These are phyloP conservation scores for Jaapia argillacea DNA, from an alignment of 768 basidiomycete species.

Conservation along the genomic window DNA sequence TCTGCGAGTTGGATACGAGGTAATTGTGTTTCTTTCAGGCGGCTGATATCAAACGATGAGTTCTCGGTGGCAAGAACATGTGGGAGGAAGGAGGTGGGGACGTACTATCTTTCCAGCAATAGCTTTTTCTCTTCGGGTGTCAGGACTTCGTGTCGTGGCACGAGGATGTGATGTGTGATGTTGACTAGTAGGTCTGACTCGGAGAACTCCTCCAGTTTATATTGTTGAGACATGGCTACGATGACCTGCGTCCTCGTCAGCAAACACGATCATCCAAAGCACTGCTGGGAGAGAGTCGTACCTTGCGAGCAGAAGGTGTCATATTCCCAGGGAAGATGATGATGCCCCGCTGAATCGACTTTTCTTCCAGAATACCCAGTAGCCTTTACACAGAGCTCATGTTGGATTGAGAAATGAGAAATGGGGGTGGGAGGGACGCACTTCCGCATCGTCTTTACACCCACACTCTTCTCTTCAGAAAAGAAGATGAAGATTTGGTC, in stretches of 20 bases:
- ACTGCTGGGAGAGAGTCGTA: slow-evolving; percentile 20
- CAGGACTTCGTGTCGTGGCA: slow-evolving; percentile 88
- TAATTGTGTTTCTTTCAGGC: slow-evolving; percentile 94
- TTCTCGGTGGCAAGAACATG: slow-evolving; percentile 3
- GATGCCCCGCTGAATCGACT: slow-evolving; percentile 82
- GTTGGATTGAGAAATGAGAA: not conserved
- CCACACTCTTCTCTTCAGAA: slow-evolving; percentile 91
- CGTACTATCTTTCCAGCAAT: slow-evolving; percentile 89
- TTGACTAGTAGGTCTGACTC: slow-evolving; percentile 96
- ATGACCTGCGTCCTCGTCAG: slow-evolving; percentile 57
- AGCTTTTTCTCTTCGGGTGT: slow-evolving; percentile 76
- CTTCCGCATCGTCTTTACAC: slow-evolving; percentile 98
- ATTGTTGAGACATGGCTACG: slow-evolving; percentile 78
- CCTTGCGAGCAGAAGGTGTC: slow-evolving; percentile 96
- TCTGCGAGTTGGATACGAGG: slow-evolving; percentile 95
- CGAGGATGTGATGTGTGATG: slow-evolving; percentile 92
- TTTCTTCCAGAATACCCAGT: slow-evolving; percentile 84
- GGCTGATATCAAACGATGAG: no score
- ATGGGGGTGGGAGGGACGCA: slow-evolving; percentile 26
- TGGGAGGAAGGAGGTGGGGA: slow-evolving; percentile 10
- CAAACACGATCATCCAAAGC: not conserved
- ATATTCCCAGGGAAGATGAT: slow-evolving; percentile 95
- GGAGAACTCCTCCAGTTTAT: slow-evolving; percentile 90
- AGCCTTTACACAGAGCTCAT: slow-evolving; percentile 49
- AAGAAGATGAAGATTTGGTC: slow-evolving; percentile 93